Percentiles rank a stretch among this genome's conserved stretches.
Evolutionary conservation across 495 filamentous ascomycete genomes (phyloP).

Genomic region (Hypomontagnella submonticulosa): DNA sequence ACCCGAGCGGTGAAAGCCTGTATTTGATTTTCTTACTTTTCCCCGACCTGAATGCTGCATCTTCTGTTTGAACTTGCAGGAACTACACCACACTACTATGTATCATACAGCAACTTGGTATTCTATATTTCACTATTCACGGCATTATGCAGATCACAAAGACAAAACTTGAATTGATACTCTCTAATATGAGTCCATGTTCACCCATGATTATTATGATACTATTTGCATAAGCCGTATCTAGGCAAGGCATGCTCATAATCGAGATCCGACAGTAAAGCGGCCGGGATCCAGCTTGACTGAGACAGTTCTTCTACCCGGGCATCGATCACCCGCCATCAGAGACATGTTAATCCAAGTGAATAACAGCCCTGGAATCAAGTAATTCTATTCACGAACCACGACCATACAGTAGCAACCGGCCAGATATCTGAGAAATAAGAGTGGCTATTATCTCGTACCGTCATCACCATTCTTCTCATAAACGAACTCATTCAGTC

Average conservation of each 20-base stretch:
- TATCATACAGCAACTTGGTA: neutral
- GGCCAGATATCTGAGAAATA: conserved; percentile 15
- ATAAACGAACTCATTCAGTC: neutral
- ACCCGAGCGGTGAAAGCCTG: conserved; percentile 35
- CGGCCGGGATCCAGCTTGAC: conserved; percentile 21
- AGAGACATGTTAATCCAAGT: conserved; percentile 41
- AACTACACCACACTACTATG: neutral
- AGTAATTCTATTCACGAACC: conserved; percentile 15
- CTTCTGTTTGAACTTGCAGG: conserved; percentile 24
- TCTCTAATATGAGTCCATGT: conserved; percentile 24
- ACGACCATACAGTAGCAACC: neutral
- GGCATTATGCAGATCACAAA: conserved; percentile 18
- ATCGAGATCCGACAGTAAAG: conserved; percentile 19
- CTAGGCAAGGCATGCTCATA: conserved; percentile 21
- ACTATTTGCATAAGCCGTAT: neutral
- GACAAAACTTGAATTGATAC: conserved; percentile 3
- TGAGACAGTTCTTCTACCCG: conserved; percentile 36
- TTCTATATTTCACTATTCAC: conserved; percentile 9
- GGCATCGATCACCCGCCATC: conserved; percentile 23
- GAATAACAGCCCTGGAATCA: conserved; percentile 30
- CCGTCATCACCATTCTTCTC: conserved; percentile 32
- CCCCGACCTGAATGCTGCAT: conserved; percentile 15
- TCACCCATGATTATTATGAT: neutral
- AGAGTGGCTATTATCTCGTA: conserved; percentile 2
- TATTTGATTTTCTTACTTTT: conserved; percentile 5